Conservation (phyloP, 192 early-diverging fungal species). For the Globomyces pollinis-pini region DNA sequence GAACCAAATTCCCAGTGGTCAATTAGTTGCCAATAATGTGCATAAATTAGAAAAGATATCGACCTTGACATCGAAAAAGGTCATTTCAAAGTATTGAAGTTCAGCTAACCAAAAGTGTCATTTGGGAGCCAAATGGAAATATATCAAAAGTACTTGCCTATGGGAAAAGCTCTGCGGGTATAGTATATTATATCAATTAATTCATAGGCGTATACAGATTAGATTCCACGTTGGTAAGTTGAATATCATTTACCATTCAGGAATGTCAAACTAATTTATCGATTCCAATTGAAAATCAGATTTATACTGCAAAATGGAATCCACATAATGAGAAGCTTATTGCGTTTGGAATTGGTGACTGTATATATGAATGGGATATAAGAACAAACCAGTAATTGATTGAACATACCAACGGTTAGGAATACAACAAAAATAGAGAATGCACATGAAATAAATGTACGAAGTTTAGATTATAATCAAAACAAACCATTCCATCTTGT, state of each 20-base stretch:
- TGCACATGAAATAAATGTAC: slow-evolving; percentile 70
- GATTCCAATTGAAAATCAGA: background rate
- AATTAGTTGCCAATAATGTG: slow-evolving; percentile 5
- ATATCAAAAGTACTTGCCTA: slow-evolving; percentile 14
- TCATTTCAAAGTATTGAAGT: background rate
- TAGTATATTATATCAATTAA: slow-evolving; percentile 38
- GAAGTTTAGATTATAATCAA: slow-evolving; percentile 77
- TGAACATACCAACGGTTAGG: background rate
- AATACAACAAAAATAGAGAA: slow-evolving; percentile 29
- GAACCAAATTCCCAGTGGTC: background rate
- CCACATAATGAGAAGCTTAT: slow-evolving; percentile 52
- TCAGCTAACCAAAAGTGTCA: slow-evolving; percentile 19
- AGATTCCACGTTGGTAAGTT: slow-evolving; percentile 10
- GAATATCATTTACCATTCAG: background rate
- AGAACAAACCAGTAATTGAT: slow-evolving; percentile 36
- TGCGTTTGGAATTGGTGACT: slow-evolving; percentile 49
- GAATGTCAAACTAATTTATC: background rate
- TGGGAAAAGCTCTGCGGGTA: slow-evolving; percentile 24
- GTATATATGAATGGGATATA: slow-evolving; percentile 65
- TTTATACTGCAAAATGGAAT: slow-evolving; percentile 49
- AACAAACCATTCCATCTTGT: slow-evolving; percentile 78
- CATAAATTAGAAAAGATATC: background rate
- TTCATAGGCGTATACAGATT: slow-evolving; percentile 32
- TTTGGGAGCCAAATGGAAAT: slow-evolving; percentile 41
- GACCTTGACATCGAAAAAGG: slow-evolving; percentile 4